phyloP scores from a whole-genome alignment of 2,329 filamentous ascomycete genomes.

The Orbilia oligospora region DNA sequence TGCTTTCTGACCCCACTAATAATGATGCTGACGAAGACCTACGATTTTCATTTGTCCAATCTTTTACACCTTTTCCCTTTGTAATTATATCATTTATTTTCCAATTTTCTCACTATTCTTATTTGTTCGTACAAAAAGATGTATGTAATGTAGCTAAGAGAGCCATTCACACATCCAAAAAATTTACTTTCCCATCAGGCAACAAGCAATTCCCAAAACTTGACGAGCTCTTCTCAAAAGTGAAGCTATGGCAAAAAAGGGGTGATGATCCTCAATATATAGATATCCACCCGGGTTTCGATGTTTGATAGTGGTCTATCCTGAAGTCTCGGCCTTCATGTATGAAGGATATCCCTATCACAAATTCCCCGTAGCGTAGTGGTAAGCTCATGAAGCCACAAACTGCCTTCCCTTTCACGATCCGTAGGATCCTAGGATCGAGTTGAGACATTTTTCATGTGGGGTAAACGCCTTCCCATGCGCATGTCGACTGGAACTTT shows the following conservation, averaged over 20 bases:
- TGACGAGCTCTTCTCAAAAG: conserved; percentile 13
- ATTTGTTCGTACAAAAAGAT: conserved; percentile 40
- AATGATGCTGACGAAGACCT: conserved; percentile 65
- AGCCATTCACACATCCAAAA: conserved; percentile 25
- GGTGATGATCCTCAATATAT: conserved; percentile 25
- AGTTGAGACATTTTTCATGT: conserved; percentile 34
- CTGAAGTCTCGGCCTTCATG: conserved; percentile 9
- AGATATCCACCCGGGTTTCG: conserved; percentile 4
- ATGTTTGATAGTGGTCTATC: background rate
- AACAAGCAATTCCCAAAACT: background rate
- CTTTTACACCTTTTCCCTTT: conserved; percentile 63
- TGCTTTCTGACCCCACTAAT: conserved; percentile 65
- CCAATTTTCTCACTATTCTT: conserved; percentile 61
- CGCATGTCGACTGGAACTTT: conserved; percentile 14
- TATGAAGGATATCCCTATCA: conserved; percentile 20
- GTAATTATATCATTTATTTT: conserved; percentile 63
- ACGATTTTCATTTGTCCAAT: conserved; percentile 55
- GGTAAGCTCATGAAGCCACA: background rate
- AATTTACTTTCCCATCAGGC: conserved; percentile 12
- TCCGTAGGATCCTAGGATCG: conserved; percentile 11
- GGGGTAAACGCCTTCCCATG: conserved; percentile 23
- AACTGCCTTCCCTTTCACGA: conserved; percentile 17
- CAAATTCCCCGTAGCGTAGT: conserved; percentile 29
- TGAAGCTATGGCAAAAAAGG: conserved; percentile 14
- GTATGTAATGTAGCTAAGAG: conserved; percentile 19